Evolutionary conservation across 257 asterid species (phyloP), one percentile per base, ranked within the genome.

Genomic region (Jacaranda copaia): DNA sequence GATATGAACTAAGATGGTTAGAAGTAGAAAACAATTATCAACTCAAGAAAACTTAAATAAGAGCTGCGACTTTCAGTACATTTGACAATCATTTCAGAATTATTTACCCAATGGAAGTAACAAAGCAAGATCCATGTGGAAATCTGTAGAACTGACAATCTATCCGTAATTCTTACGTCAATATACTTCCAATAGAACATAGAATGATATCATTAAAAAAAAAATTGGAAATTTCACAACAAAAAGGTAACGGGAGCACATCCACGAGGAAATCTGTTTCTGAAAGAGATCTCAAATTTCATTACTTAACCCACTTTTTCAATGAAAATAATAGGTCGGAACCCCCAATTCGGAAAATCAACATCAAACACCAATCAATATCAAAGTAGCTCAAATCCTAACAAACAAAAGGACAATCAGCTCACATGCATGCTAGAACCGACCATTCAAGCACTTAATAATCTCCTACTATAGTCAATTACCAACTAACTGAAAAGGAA

Each of bases 321-420:
- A 43, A 64, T 46, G 62, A 40, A 58, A 51, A 45, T 67, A 49
- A 68, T 16, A 58, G 43, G 12, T n/a, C 72, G 65, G 40, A 68
- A 36, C 16, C 20, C 15, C n/a, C 16, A 59, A 69, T 53, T 13
- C 58, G 49, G 46, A 36, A 45, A 58, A 60, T 48, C 45, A 74
- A 69, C 20, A 56, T 46, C 79, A 74, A 81, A 66, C 72, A 72
- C 73, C 85, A 66, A 77, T 72, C 79, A 68, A 66, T 75, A 77
- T 77, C 81, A 77, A 20, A 49, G 45, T 62, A 53, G 43, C 63
- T 13, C 48, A 70, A 62, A 64, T 58, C 73, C 45, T 48, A 53
- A 63, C 68, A 63, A 74, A 64, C 19, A 12, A 72, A 52, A 73
- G 61, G 56, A 51, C 67, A 57, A 53, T 45, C 0, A 39, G 5